These are phyloP conservation scores for Pythium phragmitis DNA, from an alignment of 352 stramenopile species.

Conservation along the genomic window DNA sequence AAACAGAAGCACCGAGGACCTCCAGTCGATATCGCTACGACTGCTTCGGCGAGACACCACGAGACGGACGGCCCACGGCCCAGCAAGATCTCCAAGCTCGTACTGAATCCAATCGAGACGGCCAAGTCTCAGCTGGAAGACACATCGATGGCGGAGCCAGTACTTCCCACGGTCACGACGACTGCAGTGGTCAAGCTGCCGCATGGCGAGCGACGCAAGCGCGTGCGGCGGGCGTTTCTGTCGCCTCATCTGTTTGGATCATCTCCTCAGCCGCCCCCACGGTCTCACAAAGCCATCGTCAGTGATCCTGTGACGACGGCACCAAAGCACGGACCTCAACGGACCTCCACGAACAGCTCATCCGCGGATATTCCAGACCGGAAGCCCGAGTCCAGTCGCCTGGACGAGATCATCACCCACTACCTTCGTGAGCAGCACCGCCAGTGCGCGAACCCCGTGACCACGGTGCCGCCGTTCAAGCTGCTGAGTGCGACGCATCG, in stretches of 20 bases:
- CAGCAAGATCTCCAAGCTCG: conserved; percentile 15
- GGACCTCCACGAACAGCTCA: background rate
- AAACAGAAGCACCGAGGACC: background rate
- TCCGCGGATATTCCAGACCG: background rate
- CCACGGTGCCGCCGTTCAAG: conserved; percentile 85
- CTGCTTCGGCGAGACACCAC: background rate
- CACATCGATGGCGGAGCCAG: background rate
- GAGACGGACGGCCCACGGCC: conserved; percentile 4
- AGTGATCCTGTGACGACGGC: conserved; percentile 4
- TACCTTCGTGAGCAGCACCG: conserved; percentile 88
- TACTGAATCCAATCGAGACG: conserved; percentile 1
- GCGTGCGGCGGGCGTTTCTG: conserved; percentile 21
- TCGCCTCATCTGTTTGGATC: conserved; percentile 19
- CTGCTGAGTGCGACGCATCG: conserved; percentile 64
- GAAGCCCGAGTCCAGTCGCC: conserved; percentile 34
- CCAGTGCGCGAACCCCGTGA: conserved; percentile 84
- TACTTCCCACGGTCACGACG: no score
- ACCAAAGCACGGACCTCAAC: conserved; percentile 1
- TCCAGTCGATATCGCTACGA: conserved; percentile 6
- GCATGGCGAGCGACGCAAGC: conserved; percentile 27
- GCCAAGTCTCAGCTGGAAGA: background rate
- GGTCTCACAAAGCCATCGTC: no score
- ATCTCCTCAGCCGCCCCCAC: background rate
- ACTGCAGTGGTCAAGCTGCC: conserved; percentile 1
- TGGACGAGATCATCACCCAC: conserved; percentile 86